phyloP scores from a whole-genome alignment of 202 grass and related monocot species.

The Panicum virgatum region DNA sequence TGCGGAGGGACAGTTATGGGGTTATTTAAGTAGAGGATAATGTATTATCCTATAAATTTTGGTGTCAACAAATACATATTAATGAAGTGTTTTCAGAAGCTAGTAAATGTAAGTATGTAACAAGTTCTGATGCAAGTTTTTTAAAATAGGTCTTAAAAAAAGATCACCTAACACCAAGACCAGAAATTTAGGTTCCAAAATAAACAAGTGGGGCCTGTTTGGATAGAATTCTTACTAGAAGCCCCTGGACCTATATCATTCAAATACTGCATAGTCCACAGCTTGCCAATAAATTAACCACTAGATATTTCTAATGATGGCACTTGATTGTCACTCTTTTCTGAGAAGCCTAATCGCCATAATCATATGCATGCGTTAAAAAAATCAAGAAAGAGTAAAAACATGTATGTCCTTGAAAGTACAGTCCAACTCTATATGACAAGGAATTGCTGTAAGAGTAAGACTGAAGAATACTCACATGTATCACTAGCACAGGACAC shows the following conservation, averaged over 20 bases:
- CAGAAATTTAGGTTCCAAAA: not conserved
- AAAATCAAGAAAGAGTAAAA: not conserved
- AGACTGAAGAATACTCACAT: constrained; percentile 64
- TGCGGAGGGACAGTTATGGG: not conserved
- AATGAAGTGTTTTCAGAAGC: not conserved
- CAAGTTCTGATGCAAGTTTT: not conserved
- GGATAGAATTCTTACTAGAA: not conserved
- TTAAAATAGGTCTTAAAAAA: not conserved
- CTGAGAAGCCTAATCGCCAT: not conserved
- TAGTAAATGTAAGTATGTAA: not conserved
- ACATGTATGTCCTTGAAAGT: not conserved
- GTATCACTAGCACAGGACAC: constrained; percentile 79
- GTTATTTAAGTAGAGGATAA: not conserved
- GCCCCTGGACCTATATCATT: not conserved
- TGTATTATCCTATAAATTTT: not conserved
- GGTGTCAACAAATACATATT: too few species aligned
- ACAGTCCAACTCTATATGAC: not conserved
- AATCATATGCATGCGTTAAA: not conserved
- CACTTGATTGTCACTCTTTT: not conserved
- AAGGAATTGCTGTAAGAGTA: constrained; percentile 9
- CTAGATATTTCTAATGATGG: not conserved
- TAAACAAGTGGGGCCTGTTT: not conserved
- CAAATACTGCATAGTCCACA: not conserved
- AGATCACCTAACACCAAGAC: not conserved
- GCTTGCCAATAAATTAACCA: constrained; percentile 16